A percentile compares a stretch with the other conserved stretches of the same genome.
phyloP scores from a whole-genome alignment of 1,284 basidiomycete species.

The Peniophora sp. region DNA sequence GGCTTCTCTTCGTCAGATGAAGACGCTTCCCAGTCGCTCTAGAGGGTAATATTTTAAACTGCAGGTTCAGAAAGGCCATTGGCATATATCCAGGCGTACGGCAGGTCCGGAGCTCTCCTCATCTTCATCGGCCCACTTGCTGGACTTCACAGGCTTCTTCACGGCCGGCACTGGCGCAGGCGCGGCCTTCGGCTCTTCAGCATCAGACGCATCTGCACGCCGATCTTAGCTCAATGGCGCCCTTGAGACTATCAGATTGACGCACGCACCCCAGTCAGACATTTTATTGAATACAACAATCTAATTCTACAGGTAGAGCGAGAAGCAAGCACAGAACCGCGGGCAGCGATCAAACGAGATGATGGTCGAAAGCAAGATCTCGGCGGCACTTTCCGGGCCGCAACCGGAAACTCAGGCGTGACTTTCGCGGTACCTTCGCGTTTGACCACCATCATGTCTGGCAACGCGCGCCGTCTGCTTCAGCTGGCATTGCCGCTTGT shows the following conservation, averaged over 20 bases:
- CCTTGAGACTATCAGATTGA: neutral
- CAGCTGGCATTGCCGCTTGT: constrained; percentile 57
- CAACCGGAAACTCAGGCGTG: neutral
- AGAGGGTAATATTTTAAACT: too few species aligned
- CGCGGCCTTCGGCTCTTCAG: constrained; percentile 29
- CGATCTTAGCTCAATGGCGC: neutral
- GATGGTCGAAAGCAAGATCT: neutral
- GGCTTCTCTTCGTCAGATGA: constrained; percentile 59
- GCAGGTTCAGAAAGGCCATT: too few species aligned
- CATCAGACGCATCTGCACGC: constrained; percentile 36
- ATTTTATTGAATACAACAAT: constrained; percentile 15
- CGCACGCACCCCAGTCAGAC: constrained; percentile 35
- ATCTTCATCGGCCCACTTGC: constrained; percentile 85
- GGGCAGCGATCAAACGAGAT: constrained; percentile 8
- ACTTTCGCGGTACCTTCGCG: neutral
- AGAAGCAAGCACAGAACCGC: constrained; percentile 13
- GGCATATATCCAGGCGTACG: constrained; percentile 33
- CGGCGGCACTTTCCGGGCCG: constrained; percentile 4
- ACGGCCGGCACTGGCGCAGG: constrained; percentile 31
- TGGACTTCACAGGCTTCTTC: constrained; percentile 38
- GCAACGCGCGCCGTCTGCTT: constrained; percentile 30
- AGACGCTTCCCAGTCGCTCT: constrained; percentile 93
- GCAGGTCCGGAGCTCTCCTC: constrained; percentile 63
- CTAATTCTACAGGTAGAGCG: constrained; percentile 1
- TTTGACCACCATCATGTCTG: neutral